Base-by-base conservation (phyloP, 345 rosid genomes). In the Sapria himalayana region DNA sequence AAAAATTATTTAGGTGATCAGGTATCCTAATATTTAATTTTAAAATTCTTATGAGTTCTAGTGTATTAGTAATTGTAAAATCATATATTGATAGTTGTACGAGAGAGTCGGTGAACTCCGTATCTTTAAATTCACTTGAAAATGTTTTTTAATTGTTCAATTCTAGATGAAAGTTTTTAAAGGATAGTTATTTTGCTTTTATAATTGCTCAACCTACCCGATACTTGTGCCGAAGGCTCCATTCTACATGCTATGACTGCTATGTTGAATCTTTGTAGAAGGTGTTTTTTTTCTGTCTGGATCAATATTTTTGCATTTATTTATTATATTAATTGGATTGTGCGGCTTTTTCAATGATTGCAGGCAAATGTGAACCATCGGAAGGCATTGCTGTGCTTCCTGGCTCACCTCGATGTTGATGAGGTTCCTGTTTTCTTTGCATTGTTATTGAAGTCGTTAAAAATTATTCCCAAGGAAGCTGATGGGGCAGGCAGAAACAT, bases 401-500 rank as follows among this genome's bases (percentile, higher is more conserved):
- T 76, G 44, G 65, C 94, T 58, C 73, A 76, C 47, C 61, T 71
- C 29, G 85, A 79, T 48, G 70, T 69, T 45, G 43, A 64, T 18
- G 94, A 89, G 54, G 74, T 82, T 32, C 57, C 81, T 18, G 63
- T 79, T 46, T 76, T 89, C 67, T 82, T 79, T 60, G 58, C 64
- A n/a, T 56, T 76, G 70, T 60, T 89, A 50, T 60, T 82, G 39
- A 82, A 82, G 65, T 85, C 93, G 41, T 56, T 89, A 59, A 63
- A 63, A 33, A 58, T 68, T 36, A 46, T 61, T 60, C 39, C 85
- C 20, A 56, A 54, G 40, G 78, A 52, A 63, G 60, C 61, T 36
- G 70, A 60, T 72, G 64, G 49, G 34, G 24, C 18, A 15, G 25
- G 31, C 36, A n/a, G n/a, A n/a, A 48, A 36, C 47, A 51, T 47